Evolutionary conservation across 495 filamentous ascomycete species (phyloP).

Genomic region (Mytilinidion resinicola): DNA sequence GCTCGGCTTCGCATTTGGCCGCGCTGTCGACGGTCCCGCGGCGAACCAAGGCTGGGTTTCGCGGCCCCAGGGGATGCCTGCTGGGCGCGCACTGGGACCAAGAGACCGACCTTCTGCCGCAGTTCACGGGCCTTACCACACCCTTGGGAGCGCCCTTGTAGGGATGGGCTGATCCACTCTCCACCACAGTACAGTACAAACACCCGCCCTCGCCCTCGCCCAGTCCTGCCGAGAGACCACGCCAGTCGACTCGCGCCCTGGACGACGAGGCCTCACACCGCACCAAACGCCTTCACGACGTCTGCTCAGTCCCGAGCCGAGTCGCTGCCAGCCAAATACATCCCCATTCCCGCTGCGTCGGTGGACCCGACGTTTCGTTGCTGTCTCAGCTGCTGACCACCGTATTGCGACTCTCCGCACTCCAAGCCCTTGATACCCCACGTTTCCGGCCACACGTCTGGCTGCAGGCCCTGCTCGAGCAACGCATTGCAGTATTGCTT

Average conservation of each 20-base stretch:
- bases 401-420: background rate
- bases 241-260: background rate
- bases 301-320: slow-evolving; percentile 1
- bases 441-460: slow-evolving; percentile 10
- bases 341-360: slow-evolving; percentile 11
- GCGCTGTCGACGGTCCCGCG: no score
- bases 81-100: no score
- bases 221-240: background rate
- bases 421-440: background rate
- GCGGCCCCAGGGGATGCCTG: no score
- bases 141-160: background rate
- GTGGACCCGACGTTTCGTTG: slow-evolving; percentile 22
- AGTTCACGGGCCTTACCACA: background rate
- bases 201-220: no score
- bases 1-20: no score
- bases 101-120: background rate
- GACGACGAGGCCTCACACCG: background rate
- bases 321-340: background rate
- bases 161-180: slow-evolving; percentile 1
- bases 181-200: background rate
- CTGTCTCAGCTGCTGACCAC: slow-evolving; percentile 16
- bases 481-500: background rate
- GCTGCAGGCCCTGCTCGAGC: no score
- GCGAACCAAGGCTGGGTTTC: no score
- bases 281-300: background rate